phyloP scores from a whole-genome alignment of 371 early-diverging fungal genomes.

The Smittium culicis region DNA sequence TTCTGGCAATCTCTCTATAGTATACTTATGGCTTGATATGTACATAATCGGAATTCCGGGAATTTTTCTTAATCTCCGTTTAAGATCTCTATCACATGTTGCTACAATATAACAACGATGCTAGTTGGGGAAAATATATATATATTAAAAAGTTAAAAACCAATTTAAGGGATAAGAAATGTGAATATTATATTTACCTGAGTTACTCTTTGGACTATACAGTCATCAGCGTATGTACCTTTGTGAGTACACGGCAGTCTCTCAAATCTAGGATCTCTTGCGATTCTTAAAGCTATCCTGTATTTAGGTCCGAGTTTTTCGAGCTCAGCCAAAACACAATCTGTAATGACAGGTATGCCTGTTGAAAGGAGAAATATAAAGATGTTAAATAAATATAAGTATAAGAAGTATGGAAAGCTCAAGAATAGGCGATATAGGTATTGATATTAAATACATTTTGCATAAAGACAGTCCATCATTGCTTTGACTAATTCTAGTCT shows the following conservation, averaged over 20 bases:
- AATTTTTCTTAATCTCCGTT: slow-evolving; percentile 93
- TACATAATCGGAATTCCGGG: slow-evolving; percentile 99
- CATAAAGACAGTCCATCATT: slow-evolving; percentile 97
- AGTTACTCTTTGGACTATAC: slow-evolving; percentile 91
- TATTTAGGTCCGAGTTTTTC: slow-evolving; percentile 98
- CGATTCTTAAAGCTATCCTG: slow-evolving; percentile 89
- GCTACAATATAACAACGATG: slow-evolving; percentile 99
- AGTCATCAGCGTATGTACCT: slow-evolving; percentile 99
- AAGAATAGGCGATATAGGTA: background rate
- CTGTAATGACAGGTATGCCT: slow-evolving; percentile 89
- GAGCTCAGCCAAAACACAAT: slow-evolving; percentile 99
- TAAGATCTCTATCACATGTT: slow-evolving; percentile 97
- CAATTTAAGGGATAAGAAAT: background rate
- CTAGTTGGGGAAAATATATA: slow-evolving; percentile 18
- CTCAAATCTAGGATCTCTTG: slow-evolving; percentile 91
- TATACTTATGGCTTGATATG: slow-evolving; percentile 81
- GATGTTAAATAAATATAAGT: slow-evolving; percentile 28
- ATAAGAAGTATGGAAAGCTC: slow-evolving; percentile 1
- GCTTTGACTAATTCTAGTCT: slow-evolving; percentile 93
- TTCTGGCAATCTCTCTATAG: slow-evolving; percentile 93
- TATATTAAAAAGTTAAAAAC: background rate
- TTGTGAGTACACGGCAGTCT: slow-evolving; percentile 95
- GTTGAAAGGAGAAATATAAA: background rate
- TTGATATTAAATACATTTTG: slow-evolving; percentile 57
- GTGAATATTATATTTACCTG: slow-evolving; percentile 32